phyloP scores from a whole-genome alignment of 2,329 filamentous ascomycete species.

The Calonectria montana region DNA sequence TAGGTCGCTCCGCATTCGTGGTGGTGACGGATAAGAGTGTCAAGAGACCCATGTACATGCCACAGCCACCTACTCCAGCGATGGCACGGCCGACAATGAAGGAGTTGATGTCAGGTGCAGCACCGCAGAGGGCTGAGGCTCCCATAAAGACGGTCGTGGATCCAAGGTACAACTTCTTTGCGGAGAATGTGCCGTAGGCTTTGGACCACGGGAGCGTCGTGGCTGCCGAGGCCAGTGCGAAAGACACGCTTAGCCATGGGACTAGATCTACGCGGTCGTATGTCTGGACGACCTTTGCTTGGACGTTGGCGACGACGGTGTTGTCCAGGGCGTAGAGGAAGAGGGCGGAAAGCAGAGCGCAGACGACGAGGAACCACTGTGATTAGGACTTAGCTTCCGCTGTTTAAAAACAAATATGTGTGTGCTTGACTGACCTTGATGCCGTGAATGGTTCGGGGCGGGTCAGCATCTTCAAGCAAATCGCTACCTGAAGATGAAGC shows the following conservation, averaged over 20 bases:
- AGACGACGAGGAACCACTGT: background rate
- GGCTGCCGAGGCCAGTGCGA: background rate
- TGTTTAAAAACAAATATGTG: background rate
- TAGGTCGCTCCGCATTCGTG: background rate
- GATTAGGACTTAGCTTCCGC: background rate
- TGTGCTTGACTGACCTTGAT: background rate
- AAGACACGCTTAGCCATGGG: background rate
- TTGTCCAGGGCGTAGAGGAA: background rate
- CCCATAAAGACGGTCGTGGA: background rate
- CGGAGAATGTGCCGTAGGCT: background rate
- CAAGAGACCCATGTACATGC: background rate
- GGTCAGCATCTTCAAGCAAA: background rate
- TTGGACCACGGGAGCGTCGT: background rate
- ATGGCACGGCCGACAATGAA: background rate
- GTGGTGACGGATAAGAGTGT: background rate
- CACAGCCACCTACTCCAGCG: background rate
- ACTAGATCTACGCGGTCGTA: background rate
- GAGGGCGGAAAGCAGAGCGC: background rate
- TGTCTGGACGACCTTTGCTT: background rate
- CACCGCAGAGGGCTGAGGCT: background rate
- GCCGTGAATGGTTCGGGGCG: background rate
- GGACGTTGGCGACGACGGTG: background rate
- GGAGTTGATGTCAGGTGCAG: background rate
- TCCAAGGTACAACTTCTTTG: background rate
- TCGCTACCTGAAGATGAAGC: background rate